Conservation (phyloP, 2,329 filamentous ascomycete genomes). For the Byssochlamys sp. region DNA sequence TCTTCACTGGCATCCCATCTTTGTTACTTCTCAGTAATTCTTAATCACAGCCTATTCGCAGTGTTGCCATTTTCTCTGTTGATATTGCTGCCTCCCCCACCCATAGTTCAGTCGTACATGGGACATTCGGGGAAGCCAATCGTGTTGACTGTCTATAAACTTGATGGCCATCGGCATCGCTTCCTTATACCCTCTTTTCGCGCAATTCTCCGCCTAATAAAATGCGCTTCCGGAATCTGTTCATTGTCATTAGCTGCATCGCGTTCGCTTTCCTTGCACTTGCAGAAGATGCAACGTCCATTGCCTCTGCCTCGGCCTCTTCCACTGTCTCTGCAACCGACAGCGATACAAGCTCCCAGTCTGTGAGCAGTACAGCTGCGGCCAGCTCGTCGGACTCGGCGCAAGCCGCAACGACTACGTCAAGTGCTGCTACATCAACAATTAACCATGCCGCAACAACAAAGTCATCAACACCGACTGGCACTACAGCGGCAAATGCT, state of each 20-base stretch:
- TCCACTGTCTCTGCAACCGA: neutral
- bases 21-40: neutral
- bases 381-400: neutral
- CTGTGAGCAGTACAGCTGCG: neutral
- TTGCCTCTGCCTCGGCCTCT: neutral
- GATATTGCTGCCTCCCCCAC: neutral
- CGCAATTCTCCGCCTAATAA: neutral
- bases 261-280: neutral
- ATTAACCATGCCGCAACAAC: neutral
- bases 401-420: neutral
- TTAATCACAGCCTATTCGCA: neutral
- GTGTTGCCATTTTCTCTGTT: neutral
- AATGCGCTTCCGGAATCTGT: neutral
- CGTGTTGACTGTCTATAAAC: neutral
- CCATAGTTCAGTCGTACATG: neutral
- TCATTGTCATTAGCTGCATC: neutral
- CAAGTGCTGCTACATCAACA: neutral
- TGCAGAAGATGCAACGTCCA: neutral
- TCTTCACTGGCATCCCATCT: neutral
- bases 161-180: neutral
- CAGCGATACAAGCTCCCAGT: neutral
- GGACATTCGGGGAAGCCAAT: neutral
- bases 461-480: neutral
- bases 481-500: neutral
- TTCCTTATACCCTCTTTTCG: neutral